These are phyloP conservation scores for Pythium scleroteichum DNA, from an alignment of 352 stramenopile genomes.

Conservation along the genomic window DNA sequence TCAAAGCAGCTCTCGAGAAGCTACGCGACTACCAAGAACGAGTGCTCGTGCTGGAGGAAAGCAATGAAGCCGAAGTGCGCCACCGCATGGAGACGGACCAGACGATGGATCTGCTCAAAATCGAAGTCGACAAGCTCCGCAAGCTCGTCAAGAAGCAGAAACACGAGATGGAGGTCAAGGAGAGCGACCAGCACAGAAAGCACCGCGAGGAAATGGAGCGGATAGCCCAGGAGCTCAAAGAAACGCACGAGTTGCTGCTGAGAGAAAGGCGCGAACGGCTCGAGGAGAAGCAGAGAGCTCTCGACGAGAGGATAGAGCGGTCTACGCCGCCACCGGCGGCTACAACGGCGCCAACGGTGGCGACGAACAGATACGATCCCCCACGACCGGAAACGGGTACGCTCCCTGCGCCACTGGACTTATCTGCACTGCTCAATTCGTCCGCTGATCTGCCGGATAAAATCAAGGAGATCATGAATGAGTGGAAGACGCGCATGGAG, in stretches of 20 bases:
- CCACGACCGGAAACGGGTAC: not conserved
- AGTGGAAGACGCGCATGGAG: constrained; percentile 66
- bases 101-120: constrained; percentile 68
- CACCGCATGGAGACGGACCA: constrained; percentile 56
- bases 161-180: constrained; percentile 40
- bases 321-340: constrained; percentile 1
- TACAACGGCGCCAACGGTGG: not conserved
- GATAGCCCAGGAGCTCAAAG: constrained; percentile 42
- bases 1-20: constrained; percentile 43
- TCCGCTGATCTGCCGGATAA: constrained; percentile 55
- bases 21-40: constrained; percentile 57
- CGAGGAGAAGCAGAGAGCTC: constrained; percentile 56
- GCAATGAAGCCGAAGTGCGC: constrained; percentile 53
- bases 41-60: constrained; percentile 61
- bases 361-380: constrained; percentile 22
- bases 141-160: constrained; percentile 53
- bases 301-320: constrained; percentile 46
- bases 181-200: constrained; percentile 30
- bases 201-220: constrained; percentile 40
- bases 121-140: constrained; percentile 69
- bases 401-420: constrained; percentile 26
- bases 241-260: constrained; percentile 56
- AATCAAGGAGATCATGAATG: constrained; percentile 57
- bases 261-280: constrained; percentile 54
- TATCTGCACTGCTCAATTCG: constrained; percentile 59